Conservation (phyloP, 148 eudicot species). For the Oxyria digyna region DNA sequence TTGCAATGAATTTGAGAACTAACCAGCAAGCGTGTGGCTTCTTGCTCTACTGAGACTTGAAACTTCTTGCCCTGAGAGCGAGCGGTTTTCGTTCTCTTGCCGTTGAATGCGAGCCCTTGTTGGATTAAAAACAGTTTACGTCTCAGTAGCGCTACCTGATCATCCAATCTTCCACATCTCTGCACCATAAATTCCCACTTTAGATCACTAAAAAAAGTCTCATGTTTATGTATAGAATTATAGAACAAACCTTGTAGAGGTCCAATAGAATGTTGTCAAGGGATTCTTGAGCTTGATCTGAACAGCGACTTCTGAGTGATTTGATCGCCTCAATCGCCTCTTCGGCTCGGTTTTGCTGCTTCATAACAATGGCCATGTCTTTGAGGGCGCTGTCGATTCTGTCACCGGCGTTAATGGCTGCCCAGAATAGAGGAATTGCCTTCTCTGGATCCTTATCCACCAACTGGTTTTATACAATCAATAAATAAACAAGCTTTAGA, state of each 20-base stretch:
- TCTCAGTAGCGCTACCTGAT: slow-evolving; percentile 63
- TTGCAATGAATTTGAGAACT: neutral
- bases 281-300: slow-evolving; percentile 96
- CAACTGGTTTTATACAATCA: slow-evolving; percentile 26
- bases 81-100: slow-evolving; percentile 86
- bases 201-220: neutral
- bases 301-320: slow-evolving; percentile 63
- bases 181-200: slow-evolving; percentile 8
- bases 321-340: slow-evolving; percentile 95
- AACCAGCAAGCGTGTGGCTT: slow-evolving; percentile 89
- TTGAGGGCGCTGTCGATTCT: slow-evolving; percentile 94
- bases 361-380: slow-evolving; percentile 99
- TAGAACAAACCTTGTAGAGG: slow-evolving; percentile 59
- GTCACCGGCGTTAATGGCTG: slow-evolving; percentile 94
- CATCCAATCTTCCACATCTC: slow-evolving; percentile 99
- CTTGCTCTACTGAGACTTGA: slow-evolving; percentile 96
- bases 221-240: neutral
- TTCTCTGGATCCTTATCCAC: slow-evolving; percentile 98
- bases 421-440: slow-evolving; percentile 96
- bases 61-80: slow-evolving; percentile 95
- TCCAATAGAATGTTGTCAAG: slow-evolving; percentile 92
- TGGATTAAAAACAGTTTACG: slow-evolving; percentile 80
- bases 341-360: slow-evolving; percentile 87
- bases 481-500: too few species aligned
- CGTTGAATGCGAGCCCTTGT: slow-evolving; percentile 92